phyloP scores from a whole-genome alignment of 2,329 filamentous ascomycete genomes.

The Fusarium xyrophilum region DNA sequence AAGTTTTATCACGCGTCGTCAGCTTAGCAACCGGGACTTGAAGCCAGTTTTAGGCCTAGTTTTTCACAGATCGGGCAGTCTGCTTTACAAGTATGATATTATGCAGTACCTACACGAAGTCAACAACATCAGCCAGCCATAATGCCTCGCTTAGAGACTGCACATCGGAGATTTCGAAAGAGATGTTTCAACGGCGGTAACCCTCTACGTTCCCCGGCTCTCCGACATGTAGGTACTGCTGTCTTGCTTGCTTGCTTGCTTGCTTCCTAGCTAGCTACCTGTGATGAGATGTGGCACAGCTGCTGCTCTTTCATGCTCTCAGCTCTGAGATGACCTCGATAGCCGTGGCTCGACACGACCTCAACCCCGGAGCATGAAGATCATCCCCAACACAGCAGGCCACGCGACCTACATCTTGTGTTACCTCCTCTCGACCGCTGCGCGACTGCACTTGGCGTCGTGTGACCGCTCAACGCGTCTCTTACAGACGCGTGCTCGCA shows the following conservation, averaged over 20 bases:
- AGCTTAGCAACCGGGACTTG: constrained; percentile 31
- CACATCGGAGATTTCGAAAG: constrained; percentile 41
- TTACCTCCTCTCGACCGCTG: constrained; percentile 6
- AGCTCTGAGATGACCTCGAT: constrained; percentile 22
- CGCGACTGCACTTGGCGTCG: constrained; percentile 6
- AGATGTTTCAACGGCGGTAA: constrained; percentile 26
- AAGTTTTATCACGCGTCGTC: constrained; percentile 31
- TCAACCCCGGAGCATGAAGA: constrained; percentile 16
- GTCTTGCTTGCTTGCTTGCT: background rate
- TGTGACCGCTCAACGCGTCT: constrained; percentile 22
- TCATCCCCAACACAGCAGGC: constrained; percentile 16
- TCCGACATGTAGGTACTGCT: constrained; percentile 17
- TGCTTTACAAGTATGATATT: constrained; percentile 16
- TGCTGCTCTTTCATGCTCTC: constrained; percentile 3
- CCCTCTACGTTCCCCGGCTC: constrained; percentile 17
- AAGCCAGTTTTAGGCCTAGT: constrained; percentile 29
- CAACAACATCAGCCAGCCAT: constrained; percentile 22
- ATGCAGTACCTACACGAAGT: constrained; percentile 26
- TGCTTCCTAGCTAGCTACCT: background rate
- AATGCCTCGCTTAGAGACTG: constrained; percentile 36
- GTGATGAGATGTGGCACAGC: constrained; percentile 12
- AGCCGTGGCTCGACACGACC: constrained; percentile 14
- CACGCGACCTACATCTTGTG: constrained; percentile 21
- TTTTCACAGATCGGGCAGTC: constrained; percentile 34
- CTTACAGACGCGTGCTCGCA: background rate